Conservation (phyloP, 2,329 filamentous ascomycete genomes). For the Leptographium radiaticola region DNA sequence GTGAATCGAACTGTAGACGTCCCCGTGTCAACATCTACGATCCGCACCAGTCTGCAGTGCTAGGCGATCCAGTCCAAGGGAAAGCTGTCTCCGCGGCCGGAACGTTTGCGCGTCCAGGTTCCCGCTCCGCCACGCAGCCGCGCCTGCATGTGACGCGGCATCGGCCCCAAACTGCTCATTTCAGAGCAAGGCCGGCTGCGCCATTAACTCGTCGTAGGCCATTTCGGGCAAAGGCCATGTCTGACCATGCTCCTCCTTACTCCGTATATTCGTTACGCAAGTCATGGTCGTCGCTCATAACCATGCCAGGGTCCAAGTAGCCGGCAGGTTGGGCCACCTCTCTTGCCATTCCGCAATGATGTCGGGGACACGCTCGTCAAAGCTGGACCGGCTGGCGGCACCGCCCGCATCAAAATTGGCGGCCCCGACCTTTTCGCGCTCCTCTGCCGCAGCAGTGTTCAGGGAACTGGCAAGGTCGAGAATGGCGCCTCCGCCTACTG, state of each 20-base stretch:
- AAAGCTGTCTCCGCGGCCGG: too few relatives aligned
- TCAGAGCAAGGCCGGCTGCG: too few relatives aligned
- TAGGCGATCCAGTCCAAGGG: too few relatives aligned
- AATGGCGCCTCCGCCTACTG: constrained; percentile 81
- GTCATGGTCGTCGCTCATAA: constrained; percentile 42
- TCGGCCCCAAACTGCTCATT: too few relatives aligned
- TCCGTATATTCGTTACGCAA: too few relatives aligned
- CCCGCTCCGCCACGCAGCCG: too few relatives aligned
- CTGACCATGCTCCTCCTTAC: too few relatives aligned
- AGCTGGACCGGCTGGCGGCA: constrained; percentile 56
- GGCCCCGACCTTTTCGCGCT: constrained; percentile 53
- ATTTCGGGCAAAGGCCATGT: background rate
- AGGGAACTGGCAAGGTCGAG: constrained; percentile 78
- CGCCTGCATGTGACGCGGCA: too few relatives aligned
- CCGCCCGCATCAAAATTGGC: constrained; percentile 57
- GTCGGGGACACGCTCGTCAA: constrained; percentile 88
- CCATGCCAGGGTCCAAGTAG: constrained; percentile 91
- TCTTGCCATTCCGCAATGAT: constrained; percentile 91
- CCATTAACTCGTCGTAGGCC: background rate
- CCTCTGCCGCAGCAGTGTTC: constrained; percentile 67
- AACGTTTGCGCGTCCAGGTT: too few relatives aligned
- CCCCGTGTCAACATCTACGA: background rate
- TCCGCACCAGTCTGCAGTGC: too few relatives aligned
- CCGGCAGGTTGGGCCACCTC: constrained; percentile 80
- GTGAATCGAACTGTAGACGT: too few relatives aligned